A percentile compares a stretch with the other conserved stretches of the same genome.
Evolutionary conservation across 345 rosid genomes (phyloP).

Genomic region (Bruguiera sexangula): DNA sequence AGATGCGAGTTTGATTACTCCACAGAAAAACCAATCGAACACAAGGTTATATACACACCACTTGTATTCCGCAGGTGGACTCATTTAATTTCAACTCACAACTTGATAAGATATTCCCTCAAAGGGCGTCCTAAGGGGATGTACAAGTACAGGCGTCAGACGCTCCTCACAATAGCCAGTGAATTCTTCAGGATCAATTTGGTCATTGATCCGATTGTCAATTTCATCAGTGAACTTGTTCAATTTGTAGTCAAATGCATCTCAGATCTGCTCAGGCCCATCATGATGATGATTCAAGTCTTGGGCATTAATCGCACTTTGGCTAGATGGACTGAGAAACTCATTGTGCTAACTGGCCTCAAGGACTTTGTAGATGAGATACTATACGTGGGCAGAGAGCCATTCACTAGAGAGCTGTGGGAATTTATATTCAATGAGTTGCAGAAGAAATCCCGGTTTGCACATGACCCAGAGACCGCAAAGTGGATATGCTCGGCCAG

Average conservation of each 20-base stretch:
- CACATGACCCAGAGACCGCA: slow-evolving; percentile 42
- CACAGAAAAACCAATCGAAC: background rate
- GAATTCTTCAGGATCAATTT: background rate
- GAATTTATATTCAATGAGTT: slow-evolving; percentile 42
- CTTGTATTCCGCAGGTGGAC: slow-evolving; percentile 50
- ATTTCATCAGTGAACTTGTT: background rate
- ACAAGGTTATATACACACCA: slow-evolving; percentile 27
- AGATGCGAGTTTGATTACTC: background rate
- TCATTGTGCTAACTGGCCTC: slow-evolving; percentile 29
- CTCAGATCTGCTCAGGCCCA: background rate
- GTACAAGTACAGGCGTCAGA: slow-evolving; percentile 21
- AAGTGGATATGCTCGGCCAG: slow-evolving; percentile 46
- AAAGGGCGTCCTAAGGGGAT: slow-evolving; percentile 23
- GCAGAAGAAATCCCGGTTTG: slow-evolving; percentile 29
- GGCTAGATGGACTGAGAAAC: background rate
- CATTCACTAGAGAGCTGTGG: slow-evolving; percentile 49
- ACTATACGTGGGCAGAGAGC: slow-evolving; percentile 32
- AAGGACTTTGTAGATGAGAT: slow-evolving; percentile 34
- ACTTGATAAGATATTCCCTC: slow-evolving; percentile 50
- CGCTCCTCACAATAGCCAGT: background rate
- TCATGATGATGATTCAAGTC: background rate
- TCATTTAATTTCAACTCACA: slow-evolving; percentile 39
- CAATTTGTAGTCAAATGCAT: background rate
- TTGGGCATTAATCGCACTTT: too few relatives aligned
- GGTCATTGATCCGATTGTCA: background rate